Evolutionary conservation across 495 filamentous ascomycete species (phyloP).

Genomic region (Aspergillus hancockii): DNA sequence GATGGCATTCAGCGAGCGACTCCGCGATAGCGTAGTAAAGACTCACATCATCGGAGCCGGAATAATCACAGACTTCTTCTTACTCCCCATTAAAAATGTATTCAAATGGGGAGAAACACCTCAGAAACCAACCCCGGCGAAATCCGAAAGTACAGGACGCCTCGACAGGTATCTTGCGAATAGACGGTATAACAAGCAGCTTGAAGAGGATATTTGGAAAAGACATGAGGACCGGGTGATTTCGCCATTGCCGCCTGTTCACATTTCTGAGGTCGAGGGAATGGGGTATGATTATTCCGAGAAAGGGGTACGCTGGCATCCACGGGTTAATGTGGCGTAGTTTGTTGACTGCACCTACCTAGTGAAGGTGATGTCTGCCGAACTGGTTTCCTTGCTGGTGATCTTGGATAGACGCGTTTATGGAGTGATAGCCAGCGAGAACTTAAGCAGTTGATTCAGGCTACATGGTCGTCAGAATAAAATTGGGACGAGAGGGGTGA

Average conservation of each 20-base stretch:
- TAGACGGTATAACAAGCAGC: conserved; percentile 22
- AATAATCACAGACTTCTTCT: conserved; percentile 28
- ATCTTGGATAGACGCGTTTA: neutral
- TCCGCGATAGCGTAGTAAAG: conserved; percentile 33
- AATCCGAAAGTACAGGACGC: conserved; percentile 24
- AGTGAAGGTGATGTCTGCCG: neutral
- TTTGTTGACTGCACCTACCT: neutral
- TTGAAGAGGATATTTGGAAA: conserved; percentile 41
- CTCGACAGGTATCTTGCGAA: conserved; percentile 31
- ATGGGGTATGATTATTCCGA: conserved; percentile 7
- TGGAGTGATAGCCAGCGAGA: no score
- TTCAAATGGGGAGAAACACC: conserved; percentile 17
- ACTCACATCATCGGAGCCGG: conserved; percentile 29
- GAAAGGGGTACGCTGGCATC: neutral
- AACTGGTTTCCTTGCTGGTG: neutral
- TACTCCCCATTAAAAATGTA: conserved; percentile 18
- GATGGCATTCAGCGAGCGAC: conserved; percentile 42
- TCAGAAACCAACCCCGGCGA: conserved; percentile 15
- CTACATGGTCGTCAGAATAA: no score
- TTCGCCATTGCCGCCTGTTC: conserved; percentile 16
- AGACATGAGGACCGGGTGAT: conserved; percentile 25
- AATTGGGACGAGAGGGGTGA: no score
- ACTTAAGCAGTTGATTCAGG: no score
- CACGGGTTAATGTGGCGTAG: neutral
- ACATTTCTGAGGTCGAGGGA: conserved; percentile 13